Evolutionary conservation across 768 basidiomycete genomes (phyloP).

Genomic region (Amylocystis lapponica): DNA sequence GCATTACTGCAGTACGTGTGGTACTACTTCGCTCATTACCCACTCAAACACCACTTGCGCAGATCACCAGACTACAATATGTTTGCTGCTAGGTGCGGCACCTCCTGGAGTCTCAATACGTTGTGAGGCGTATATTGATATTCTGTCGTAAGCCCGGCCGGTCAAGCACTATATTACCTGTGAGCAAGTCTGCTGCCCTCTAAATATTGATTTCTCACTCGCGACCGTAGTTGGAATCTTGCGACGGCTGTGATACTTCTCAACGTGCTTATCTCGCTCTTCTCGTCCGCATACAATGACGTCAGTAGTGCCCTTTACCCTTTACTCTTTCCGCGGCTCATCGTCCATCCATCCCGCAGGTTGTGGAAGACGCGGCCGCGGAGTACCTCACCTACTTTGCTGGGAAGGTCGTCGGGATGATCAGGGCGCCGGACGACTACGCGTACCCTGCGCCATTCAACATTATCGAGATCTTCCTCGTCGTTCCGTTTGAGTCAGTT

Average conservation of each 20-base stretch:
- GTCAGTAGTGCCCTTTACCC: slow-evolving; percentile 33
- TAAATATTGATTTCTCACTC: background rate
- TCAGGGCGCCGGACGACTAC: slow-evolving; percentile 78
- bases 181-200: slow-evolving; percentile 28
- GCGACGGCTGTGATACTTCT: slow-evolving; percentile 78
- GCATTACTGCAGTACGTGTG: slow-evolving; percentile 67
- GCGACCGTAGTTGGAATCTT: slow-evolving; percentile 71
- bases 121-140: background rate
- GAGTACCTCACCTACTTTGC: slow-evolving; percentile 92
- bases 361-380: slow-evolving; percentile 80
- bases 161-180: slow-evolving; percentile 76
- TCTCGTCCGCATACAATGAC: slow-evolving; percentile 88
- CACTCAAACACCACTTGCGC: background rate
- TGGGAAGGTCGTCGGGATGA: slow-evolving; percentile 78
- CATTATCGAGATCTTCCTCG: slow-evolving; percentile 69
- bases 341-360: slow-evolving; percentile 38
- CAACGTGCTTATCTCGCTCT: slow-evolving; percentile 94
- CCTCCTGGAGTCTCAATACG: no score
- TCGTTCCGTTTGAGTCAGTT: slow-evolving; percentile 84
- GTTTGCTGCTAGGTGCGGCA: slow-evolving; percentile 47
- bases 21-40: background rate
- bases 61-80: slow-evolving; percentile 65
- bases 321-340: background rate
- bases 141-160: slow-evolving; percentile 25
- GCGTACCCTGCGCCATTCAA: slow-evolving; percentile 94